Evolutionary conservation across 176 grass and related monocot genomes (phyloP), one percentile per base, ranked within the genome.

Genomic region (Pharus latifolius): DNA sequence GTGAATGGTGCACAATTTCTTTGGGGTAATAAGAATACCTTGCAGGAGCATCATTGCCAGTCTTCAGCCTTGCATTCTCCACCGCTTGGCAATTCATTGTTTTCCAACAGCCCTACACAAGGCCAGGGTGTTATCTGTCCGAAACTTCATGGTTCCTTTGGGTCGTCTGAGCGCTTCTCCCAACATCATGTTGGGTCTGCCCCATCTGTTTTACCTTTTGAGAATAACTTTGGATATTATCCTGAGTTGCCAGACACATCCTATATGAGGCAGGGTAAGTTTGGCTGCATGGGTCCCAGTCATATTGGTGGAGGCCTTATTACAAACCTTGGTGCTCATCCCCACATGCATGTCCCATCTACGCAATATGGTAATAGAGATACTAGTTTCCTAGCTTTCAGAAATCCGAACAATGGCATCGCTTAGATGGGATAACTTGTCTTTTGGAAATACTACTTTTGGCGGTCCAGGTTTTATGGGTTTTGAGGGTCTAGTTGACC

Each of bases 171-270:
- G 20, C 56, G 60, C 63, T 63, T 73, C 11, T 35, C 46, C 30
- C 44, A 49, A 11, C 29, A 65, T 54, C 54, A 76, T 58, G 70
- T 71, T 59, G 77, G 83, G 53, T 86, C 77, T 47, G 83, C 83
- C 34, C 83, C 77, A 52, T 80, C 83, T 58, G 71, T 35, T 70
- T 24, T 80, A 37, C 71, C 83, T 28, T 63, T 76, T 23, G 77
- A 76, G 43, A 76, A 49, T 57, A 73, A 76, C 27, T 69, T 68
- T 24, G 75, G 69, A n/a, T 85, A 74, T 85, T 53, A 68, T 45
- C 63, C 62, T 15, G 53, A 79, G 6, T 79, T 53, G 49, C 62
- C 69, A 37, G 69, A 69, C 12, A 55, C 54, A 56, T 79, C 82
- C 61, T 79, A 68, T 49, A 70, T 75, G 70, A 70, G 64, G 38